These are phyloP conservation scores for Oryza longistaminata DNA, from an alignment of 176 grass and related monocot genomes.

Conservation along the genomic window DNA sequence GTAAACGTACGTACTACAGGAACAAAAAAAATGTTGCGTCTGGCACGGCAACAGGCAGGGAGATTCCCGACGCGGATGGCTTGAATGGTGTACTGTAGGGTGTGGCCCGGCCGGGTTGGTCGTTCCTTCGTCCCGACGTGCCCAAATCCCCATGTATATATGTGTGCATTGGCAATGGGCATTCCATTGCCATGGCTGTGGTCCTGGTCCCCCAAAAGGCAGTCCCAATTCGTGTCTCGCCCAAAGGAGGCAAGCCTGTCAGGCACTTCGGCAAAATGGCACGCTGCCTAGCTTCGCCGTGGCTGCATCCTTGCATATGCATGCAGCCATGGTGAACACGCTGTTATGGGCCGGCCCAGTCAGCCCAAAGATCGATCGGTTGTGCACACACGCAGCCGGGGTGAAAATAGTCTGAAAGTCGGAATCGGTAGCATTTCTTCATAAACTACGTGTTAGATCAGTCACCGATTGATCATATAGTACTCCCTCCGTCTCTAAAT, in stretches of 20 bases:
- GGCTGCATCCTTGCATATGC: neutral
- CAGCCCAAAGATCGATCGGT: no score
- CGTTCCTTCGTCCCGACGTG: constrained; percentile 24
- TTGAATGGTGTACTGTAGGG: constrained; percentile 1
- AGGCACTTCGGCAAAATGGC: neutral
- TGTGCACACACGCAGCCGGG: no score
- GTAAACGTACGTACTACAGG: neutral
- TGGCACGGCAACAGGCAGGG: constrained; percentile 34
- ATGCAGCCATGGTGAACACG: neutral
- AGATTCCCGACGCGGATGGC: constrained; percentile 37
- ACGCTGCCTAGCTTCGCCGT: neutral
- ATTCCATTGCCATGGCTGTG: neutral
- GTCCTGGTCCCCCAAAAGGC: constrained; percentile 23
- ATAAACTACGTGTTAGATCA: no score
- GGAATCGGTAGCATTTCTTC: no score
- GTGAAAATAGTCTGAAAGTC: no score
- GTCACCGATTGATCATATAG: no score
- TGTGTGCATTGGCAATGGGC: neutral
- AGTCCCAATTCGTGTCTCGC: constrained; percentile 18
- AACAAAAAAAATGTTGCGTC: neutral
- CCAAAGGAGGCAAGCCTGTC: neutral
- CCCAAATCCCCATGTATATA: constrained; percentile 10
- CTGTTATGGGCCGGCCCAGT: no score
- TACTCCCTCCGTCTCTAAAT: no score
- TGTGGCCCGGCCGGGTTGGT: constrained; percentile 1